Conservation (phyloP, 2,329 filamentous ascomycete species). For the Alternaria triticimaculans region DNA sequence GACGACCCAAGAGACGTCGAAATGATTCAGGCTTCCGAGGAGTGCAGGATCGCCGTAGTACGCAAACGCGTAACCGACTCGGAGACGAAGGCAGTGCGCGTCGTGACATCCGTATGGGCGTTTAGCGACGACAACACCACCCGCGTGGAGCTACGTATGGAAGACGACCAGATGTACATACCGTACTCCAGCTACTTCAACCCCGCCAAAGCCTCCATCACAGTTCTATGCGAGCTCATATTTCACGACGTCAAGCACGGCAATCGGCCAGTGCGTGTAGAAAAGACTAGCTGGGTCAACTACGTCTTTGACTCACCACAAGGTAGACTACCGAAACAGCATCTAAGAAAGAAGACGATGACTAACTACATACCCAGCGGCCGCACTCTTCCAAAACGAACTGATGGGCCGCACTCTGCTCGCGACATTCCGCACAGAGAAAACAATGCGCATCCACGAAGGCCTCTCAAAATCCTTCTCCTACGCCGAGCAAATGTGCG, state of each 20-base stretch:
- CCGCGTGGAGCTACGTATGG: constrained; percentile 53
- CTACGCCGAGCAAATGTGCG: constrained; percentile 58
- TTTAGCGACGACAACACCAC: constrained; percentile 52
- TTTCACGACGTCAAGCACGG: constrained; percentile 51
- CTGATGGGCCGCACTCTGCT: constrained; percentile 55
- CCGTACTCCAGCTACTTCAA: constrained; percentile 56
- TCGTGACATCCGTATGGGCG: constrained; percentile 55
- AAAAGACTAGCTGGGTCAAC: constrained; percentile 55
- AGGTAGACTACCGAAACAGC: constrained; percentile 19
- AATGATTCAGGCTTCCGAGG: constrained; percentile 48
- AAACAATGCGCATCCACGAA: constrained; percentile 55
- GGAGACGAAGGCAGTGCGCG: constrained; percentile 41
- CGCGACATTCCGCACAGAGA: constrained; percentile 51
- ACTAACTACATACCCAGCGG: constrained; percentile 25
- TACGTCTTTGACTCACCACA: constrained; percentile 50
- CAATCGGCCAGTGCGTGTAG: constrained; percentile 38
- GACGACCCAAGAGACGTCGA: constrained; percentile 48
- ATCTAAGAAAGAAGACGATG: neutral
- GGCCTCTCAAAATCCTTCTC: constrained; percentile 51
- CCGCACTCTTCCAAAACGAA: constrained; percentile 54
- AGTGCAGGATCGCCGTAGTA: constrained; percentile 53
- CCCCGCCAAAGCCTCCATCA: constrained; percentile 53
- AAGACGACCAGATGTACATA: constrained; percentile 51
- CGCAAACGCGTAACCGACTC: constrained; percentile 51
- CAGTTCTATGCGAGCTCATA: constrained; percentile 47